Percentiles rank a stretch among this genome's conserved stretches.
Conservation (phyloP, 805 yeast genomes). For the Pichia deserticola region DNA sequence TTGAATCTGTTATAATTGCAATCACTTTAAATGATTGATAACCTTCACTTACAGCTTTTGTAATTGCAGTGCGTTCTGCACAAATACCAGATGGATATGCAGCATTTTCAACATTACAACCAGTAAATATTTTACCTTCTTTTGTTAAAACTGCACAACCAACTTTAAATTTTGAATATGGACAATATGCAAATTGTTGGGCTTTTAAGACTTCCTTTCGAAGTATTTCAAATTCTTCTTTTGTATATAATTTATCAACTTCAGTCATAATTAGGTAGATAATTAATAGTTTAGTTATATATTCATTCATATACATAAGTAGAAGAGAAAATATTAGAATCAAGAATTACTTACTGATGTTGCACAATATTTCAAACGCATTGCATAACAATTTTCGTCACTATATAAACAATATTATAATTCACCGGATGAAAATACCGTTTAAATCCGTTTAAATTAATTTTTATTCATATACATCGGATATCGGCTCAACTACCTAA, state of each 20-base stretch:
- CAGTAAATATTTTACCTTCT: constrained; percentile 44
- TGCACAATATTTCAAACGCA: no score
- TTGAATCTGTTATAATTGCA: constrained; percentile 59
- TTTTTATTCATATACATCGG: no score
- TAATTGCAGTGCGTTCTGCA: constrained; percentile 66
- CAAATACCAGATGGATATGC: constrained; percentile 73
- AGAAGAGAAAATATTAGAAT: no score
- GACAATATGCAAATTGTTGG: constrained; percentile 46
- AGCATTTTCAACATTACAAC: constrained; percentile 93
- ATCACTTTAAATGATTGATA: constrained; percentile 44
- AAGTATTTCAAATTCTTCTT: not conserved
- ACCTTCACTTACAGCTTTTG: constrained; percentile 43
- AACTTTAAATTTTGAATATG: constrained; percentile 73
- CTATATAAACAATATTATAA: no score
- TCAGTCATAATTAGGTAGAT: no score
- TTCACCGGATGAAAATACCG: no score
- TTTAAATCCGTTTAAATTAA: no score
- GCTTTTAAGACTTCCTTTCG: constrained; percentile 11
- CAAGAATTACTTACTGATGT: no score
- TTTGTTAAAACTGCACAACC: constrained; percentile 67
- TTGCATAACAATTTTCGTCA: no score
- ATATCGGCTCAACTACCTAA: no score
- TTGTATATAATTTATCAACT: not conserved
- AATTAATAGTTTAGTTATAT: no score
- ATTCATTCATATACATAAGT: no score